phyloP scores from a whole-genome alignment of 139 green algal species.

The Chlorella vulgaris region DNA sequence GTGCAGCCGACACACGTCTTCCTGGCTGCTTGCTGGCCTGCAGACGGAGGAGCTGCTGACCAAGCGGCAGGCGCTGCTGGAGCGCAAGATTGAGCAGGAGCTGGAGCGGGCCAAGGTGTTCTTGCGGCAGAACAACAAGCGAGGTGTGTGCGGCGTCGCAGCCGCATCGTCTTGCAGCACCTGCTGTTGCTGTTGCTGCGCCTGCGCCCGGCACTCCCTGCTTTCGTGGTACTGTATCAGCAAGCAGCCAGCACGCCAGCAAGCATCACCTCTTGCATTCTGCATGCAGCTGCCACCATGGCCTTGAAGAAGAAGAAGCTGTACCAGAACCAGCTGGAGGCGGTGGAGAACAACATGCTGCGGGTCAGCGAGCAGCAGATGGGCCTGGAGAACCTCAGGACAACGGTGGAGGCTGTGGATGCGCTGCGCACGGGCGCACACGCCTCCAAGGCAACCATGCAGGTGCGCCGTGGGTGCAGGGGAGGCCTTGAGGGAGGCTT shows the following conservation, averaged over 20 bases:
- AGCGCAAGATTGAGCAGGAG: slow-evolving; percentile 86
- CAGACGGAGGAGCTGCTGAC: slow-evolving; percentile 92
- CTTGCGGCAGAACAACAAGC: slow-evolving; percentile 86
- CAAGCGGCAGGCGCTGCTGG: slow-evolving; percentile 86
- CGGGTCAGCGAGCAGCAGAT: slow-evolving; percentile 92
- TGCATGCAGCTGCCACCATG: slow-evolving; percentile 69
- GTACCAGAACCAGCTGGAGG: slow-evolving; percentile 85
- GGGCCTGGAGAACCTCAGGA: slow-evolving; percentile 87
- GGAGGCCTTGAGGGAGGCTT: no score
- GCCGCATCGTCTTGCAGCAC: neutral
- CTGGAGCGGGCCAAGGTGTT: slow-evolving; percentile 87
- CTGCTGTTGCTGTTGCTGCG: neutral
- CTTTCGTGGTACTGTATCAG: neutral
- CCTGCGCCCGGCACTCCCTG: neutral
- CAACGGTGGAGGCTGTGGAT: slow-evolving; percentile 72
- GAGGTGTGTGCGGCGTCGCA: slow-evolving; percentile 39
- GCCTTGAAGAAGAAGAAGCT: slow-evolving; percentile 96
- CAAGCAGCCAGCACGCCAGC: no score
- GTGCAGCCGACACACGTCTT: no score
- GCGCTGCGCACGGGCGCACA: slow-evolving; percentile 75
- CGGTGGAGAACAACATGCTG: slow-evolving; percentile 90
- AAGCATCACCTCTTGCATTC: no score
- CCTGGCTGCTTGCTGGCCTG: no score
- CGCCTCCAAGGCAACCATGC: slow-evolving; percentile 85
- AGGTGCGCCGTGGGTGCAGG: neutral